Base-by-base conservation (phyloP, 345 rosid genomes). In the Lepidium aucheri region DNA sequence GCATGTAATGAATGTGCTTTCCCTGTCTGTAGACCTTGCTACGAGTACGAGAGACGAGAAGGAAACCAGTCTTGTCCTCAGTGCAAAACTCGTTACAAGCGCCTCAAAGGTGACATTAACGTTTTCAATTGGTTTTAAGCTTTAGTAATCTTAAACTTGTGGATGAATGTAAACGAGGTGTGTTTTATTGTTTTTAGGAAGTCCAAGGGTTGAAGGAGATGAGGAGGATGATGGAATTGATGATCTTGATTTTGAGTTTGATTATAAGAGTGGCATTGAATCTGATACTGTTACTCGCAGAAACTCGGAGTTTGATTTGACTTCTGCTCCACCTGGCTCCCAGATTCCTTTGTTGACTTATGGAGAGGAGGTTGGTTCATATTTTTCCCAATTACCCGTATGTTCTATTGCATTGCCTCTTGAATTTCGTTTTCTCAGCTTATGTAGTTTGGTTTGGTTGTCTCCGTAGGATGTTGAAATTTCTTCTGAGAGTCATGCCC, bases 1-100 rank as follows among this genome's bases (percentile, higher is more conserved):
- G 98, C 96, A 5, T 91, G 98, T 80, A 87, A 91, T 62, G 98
- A 91, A 76, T 91, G 96, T 84, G 98, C 96, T 42, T 91, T 91
- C 83, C 98, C 98, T 32, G 90, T 91, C 13, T 91, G 98, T 73
- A 81, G 96, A 76, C 74, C 83, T 74, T 91, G 98, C 73, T 91
- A 89, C 28, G 98, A 91, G 73, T 89, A 89, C 32, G 98, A 91
- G 76, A 78, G 98, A 78, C 70, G 96, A 59, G 98, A 91, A 66
- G 98, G 98, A n/a, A 89, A 83, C 77, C 90, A 87, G 64, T 81
- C 85, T 52, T 91, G 98, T 74, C 96, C 98, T 56, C 98, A 91
- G 44, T 91, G 98, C 74, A 89, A 86, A 83, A 89, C 96, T 55
- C 77, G 95, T 74, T 91, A 79, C 80, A 89, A 85, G 75, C 96